Evolutionary conservation across 371 early-diverging fungal genomes (phyloP), one percentile per base, ranked within the genome.

Genomic region (Haplosporangium sp.): DNA sequence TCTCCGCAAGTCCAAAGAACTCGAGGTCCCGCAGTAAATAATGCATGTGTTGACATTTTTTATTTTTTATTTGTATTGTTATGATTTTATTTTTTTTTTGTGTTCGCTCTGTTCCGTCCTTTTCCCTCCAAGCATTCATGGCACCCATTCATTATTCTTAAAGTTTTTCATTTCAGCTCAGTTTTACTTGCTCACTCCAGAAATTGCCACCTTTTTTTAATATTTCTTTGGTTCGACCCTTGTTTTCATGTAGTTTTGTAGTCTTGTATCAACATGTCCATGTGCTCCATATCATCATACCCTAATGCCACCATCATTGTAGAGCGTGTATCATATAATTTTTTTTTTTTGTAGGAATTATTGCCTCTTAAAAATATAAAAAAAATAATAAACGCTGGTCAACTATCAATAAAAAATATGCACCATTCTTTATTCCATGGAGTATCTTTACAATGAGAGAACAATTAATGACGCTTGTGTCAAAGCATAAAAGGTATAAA

Each of bases 21-120:
- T 78, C 13, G 79, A 78, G 67, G 50, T 70, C 53, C 79, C 79
- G 4, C 73, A 78, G 63, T 78, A 59, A 52, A 15, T 15, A 39
- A 50, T n/a, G 27, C 38, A n/a, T 6, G 27, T 35, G 37, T 17
- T 45, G 27, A 20, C 34, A 27, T 20, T 27, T 47, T 47, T 56
- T 37, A 35, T 47, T 62, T 56, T 60, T 45, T 57, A 52, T 47
- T 59, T 52, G 42, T 37, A 1, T 35, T 55, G 15, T 19, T 27
- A 56, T 27, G 5, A 17, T 65, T 19, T 52, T 35, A 37, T 13
- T 5, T 13, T 34, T 53, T 55, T 5, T n/a, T 2, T 52, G n/a
- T 20, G 19, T 52, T 17, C 8, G 17, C 19, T 52, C 19, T 52
- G 52, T 52, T 52, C 52, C 20, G 17, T 52, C 52, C 19, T 17